A percentile compares a stretch with the other conserved stretches of the same genome.
These are phyloP conservation scores for Xylaria sp. DNA, from an alignment of 2,329 filamentous ascomycete species.

Conservation along the genomic window DNA sequence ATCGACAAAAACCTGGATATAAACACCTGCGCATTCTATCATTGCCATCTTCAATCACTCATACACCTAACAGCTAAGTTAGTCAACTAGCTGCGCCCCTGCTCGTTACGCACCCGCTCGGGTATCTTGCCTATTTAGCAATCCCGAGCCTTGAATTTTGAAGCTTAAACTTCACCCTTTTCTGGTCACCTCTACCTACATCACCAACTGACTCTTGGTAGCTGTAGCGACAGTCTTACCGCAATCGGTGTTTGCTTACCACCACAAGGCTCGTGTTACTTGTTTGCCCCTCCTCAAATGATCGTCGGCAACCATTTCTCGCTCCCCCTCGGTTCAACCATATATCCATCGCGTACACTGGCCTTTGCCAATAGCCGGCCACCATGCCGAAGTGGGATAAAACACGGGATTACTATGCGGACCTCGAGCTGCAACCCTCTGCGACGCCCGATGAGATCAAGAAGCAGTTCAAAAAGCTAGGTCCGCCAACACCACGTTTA, in stretches of 20 bases:
- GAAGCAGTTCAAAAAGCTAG: slow-evolving; percentile 84
- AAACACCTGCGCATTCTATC: neutral
- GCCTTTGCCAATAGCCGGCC: slow-evolving; percentile 32
- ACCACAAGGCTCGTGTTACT: neutral
- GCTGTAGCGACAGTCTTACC: neutral
- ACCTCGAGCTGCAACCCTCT: slow-evolving; percentile 72
- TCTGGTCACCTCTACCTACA: neutral
- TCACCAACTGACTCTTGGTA: neutral
- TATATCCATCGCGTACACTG: slow-evolving; percentile 12
- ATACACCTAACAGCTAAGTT: no score
- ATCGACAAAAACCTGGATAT: neutral
- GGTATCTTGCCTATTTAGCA: neutral
- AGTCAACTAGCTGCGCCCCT: neutral
- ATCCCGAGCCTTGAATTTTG: neutral
- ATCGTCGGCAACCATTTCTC: slow-evolving; percentile 2
- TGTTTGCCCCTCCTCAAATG: slow-evolving; percentile 23
- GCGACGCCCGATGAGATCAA: slow-evolving; percentile 79
- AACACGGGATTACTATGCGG: slow-evolving; percentile 81
- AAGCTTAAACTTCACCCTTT: neutral
- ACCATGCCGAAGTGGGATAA: slow-evolving; percentile 73
- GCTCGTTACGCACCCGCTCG: neutral
- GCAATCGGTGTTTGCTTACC: neutral
- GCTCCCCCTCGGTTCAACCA: slow-evolving; percentile 9
- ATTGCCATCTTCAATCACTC: neutral
- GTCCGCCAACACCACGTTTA: slow-evolving; percentile 49